phyloP scores from a whole-genome alignment of 83 land plant genomes.

The Larix sibirica region DNA sequence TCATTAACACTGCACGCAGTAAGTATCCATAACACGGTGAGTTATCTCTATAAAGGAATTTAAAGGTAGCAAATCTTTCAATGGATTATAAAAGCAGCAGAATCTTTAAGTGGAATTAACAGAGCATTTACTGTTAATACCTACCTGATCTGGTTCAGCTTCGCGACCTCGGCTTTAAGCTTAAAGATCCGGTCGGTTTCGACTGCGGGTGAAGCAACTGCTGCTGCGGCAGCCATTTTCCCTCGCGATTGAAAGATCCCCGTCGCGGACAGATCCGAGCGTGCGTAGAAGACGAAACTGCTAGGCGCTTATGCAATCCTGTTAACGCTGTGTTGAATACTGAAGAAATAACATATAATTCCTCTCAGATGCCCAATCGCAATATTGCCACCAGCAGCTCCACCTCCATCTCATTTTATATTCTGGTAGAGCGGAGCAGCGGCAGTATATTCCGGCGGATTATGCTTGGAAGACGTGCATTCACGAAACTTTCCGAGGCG shows the following conservation, averaged over 20 bases:
- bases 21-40: neutral
- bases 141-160: conserved; percentile 89
- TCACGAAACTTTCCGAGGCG: neutral
- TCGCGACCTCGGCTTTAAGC: conserved; percentile 70
- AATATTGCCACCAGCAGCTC: neutral
- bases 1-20: conserved; percentile 76
- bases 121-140: neutral
- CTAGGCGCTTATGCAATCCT: neutral
- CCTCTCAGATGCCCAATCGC: no score
- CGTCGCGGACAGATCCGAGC: neutral
- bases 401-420: no score
- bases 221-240: conserved; percentile 35
- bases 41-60: neutral
- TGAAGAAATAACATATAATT: neutral
- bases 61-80: neutral
- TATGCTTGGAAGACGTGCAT: neutral
- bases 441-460: neutral
- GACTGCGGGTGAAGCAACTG: conserved; percentile 31
- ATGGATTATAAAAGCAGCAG: neutral
- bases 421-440: no score
- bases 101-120: neutral
- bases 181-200: conserved; percentile 52
- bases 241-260: neutral
- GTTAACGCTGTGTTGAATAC: neutral
- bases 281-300: neutral